A percentile compares a stretch with the other conserved stretches of the same genome.
phyloP scores from a whole-genome alignment of 73 alveolate genomes.

The Blepharisma japonicum region DNA sequence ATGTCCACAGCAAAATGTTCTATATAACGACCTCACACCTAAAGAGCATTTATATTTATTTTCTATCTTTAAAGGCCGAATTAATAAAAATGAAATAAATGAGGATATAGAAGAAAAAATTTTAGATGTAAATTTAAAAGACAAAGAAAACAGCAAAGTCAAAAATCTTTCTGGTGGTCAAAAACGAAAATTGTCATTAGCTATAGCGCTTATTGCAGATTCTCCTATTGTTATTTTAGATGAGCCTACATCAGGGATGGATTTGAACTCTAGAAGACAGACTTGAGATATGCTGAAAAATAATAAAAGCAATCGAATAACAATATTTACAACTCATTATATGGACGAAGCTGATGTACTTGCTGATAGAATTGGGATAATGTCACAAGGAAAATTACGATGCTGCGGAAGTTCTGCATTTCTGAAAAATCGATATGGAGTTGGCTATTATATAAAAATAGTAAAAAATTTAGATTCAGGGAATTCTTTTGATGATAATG shows the following conservation, averaged over 20 bases:
- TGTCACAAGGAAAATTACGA: conserved; percentile 68
- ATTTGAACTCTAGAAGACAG: conserved; percentile 86
- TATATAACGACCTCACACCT: conserved; percentile 73
- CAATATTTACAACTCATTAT: conserved; percentile 73
- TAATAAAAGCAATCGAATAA: conserved; percentile 77
- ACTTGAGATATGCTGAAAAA: conserved; percentile 94
- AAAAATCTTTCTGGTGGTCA: conserved; percentile 94
- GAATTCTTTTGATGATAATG: conserved; percentile 7
- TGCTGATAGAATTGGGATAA: conserved; percentile 82
- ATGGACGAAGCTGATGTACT: conserved; percentile 76
- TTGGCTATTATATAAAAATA: conserved; percentile 74
- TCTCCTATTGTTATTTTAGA: conserved; percentile 87
- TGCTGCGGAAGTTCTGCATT: conserved; percentile 61
- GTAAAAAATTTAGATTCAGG: conserved; percentile 40
- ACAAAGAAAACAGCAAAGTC: conserved; percentile 57
- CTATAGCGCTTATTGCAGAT: conserved; percentile 94
- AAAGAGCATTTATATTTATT: conserved; percentile 78
- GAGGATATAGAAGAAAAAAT: conserved; percentile 68
- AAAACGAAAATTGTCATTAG: conserved; percentile 91
- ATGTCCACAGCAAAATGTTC: conserved; percentile 94
- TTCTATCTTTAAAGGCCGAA: conserved; percentile 82
- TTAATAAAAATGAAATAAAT: conserved; percentile 45
- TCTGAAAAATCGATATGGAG: conserved; percentile 61
- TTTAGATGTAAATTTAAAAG: conserved; percentile 77
- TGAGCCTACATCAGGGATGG: conserved; percentile 99